Base-by-base conservation (phyloP, 768 basidiomycete species). In the Agaricus subrufescens region DNA sequence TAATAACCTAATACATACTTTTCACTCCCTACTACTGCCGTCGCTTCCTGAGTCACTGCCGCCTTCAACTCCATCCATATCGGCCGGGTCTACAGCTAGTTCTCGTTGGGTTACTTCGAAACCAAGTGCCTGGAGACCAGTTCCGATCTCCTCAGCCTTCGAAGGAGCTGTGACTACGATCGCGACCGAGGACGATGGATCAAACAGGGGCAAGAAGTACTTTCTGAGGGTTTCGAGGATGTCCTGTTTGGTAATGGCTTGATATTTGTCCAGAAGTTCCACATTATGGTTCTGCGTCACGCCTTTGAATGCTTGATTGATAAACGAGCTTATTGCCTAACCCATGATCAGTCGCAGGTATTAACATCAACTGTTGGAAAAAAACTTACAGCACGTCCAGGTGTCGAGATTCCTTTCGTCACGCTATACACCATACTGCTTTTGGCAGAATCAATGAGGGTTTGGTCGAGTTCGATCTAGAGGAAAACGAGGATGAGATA, bases 251-350 rank as follows among this genome's bases (percentile, higher is more conserved):
- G 86, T 88, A 56, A 98, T 81, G n/a, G 72, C 71, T 76, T 93
- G 87, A 64, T 85, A 89, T 65, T 85, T 83, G 61, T 86, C 81
- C 45, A 96, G 76, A n/a, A 94, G 78, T 52, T 87, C 80, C 26
- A 89, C 75, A 62, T 89, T 86, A 65, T 89, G 76, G 58, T 85
- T 81, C 65, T 87, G 85, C 4, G 86, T 73, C 9, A 98, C 82
- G 31, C 86, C 89, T 65, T 90, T 91, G n/a, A 99, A 76, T 0
- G 87, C 90, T 74, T 97, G 92, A 71, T 98, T 95, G 30, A 80
- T 75, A 71, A 97, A 98, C 0, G 94, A 96, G 26, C 82, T 78
- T 39, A 82, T 67, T 0, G 94, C 93, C 92, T 94, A 62, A 3
- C 47, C 4, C 52, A 34, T 8, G 11, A 34, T 34, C 34, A 34